Percentiles rank a stretch among this genome's conserved stretches.
These are phyloP conservation scores for Iris macrosiphon DNA, from an alignment of 106 monocot genomes.

Conservation along the genomic window DNA sequence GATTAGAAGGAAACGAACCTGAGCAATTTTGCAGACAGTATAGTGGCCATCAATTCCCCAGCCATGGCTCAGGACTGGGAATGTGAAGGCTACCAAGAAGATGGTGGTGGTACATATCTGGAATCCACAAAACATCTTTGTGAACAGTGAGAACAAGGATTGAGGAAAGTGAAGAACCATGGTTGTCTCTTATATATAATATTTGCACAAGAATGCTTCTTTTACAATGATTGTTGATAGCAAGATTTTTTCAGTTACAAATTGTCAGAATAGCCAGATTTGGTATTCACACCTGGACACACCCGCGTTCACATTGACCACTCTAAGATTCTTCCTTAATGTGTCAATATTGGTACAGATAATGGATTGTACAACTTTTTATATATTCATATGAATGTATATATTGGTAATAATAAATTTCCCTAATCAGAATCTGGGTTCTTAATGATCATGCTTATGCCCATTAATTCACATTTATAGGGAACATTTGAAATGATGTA, in stretches of 20 bases:
- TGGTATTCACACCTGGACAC: slow-evolving; percentile 2
- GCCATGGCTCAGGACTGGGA: slow-evolving; percentile 23
- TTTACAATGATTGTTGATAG: background rate
- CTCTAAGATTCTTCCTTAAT: background rate
- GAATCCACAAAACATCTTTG: background rate
- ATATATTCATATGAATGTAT: too few relatives aligned
- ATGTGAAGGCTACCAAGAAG: slow-evolving; percentile 2
- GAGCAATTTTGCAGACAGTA: slow-evolving; percentile 53
- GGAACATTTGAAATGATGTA: too few relatives aligned
- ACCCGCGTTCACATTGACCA: background rate
- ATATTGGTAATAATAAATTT: too few relatives aligned
- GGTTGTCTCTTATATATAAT: background rate
- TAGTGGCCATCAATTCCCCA: slow-evolving; percentile 58
- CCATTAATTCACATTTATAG: too few relatives aligned
- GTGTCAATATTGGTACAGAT: too few relatives aligned
- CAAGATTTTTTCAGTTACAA: too few relatives aligned
- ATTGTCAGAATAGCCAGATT: background rate
- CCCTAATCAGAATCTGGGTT: too few relatives aligned
- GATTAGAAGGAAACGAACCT: slow-evolving; percentile 12
- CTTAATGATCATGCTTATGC: too few relatives aligned
- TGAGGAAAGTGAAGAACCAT: background rate
- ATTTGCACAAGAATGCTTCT: background rate
- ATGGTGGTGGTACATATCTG: background rate
- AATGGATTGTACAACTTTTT: too few relatives aligned
- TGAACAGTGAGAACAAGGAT: background rate